Percentiles rank a stretch among this genome's conserved stretches.
Evolutionary conservation across 768 basidiomycete species (phyloP).

Genomic region (Suillus brevipes): DNA sequence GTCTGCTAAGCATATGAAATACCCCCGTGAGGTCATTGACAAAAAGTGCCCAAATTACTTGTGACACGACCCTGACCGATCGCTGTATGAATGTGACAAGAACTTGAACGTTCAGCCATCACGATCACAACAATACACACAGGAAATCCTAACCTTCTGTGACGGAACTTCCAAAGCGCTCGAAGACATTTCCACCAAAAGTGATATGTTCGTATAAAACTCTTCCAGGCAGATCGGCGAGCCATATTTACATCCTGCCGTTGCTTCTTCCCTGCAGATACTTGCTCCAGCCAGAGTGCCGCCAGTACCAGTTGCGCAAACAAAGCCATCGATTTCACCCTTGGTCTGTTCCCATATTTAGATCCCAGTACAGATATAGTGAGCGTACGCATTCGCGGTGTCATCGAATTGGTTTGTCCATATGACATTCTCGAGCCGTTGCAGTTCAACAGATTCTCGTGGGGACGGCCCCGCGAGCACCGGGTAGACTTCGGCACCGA

Average conservation of each 20-base stretch:
- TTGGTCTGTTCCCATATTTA: constrained; percentile 93
- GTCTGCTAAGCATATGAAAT: constrained; percentile 82
- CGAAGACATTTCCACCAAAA: constrained; percentile 74
- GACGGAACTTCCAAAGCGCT: constrained; percentile 83
- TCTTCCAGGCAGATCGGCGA: constrained; percentile 96
- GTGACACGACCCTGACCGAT: constrained; percentile 98
- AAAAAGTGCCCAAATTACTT: constrained; percentile 80
- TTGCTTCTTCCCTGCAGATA: constrained; percentile 79
- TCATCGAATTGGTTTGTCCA: constrained; percentile 99
- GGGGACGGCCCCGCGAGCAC: constrained; percentile 96
- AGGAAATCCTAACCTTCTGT: constrained; percentile 67
- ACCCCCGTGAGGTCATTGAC: constrained; percentile 79
- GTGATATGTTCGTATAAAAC: constrained; percentile 81
- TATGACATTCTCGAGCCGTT: constrained; percentile 80
- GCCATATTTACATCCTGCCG: constrained; percentile 83
- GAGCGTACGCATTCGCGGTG: constrained; percentile 84
- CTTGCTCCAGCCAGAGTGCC: constrained; percentile 92
- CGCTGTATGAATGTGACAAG: constrained; percentile 45
- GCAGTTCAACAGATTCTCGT: constrained; percentile 93
- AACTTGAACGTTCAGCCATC: background rate
- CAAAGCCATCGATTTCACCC: constrained; percentile 84
- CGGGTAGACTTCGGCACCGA: constrained; percentile 94
- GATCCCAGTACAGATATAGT: constrained; percentile 89
- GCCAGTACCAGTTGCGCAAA: constrained; percentile 93
- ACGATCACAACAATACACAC: constrained; percentile 3